These are phyloP conservation scores for Zangia roseola DNA, from an alignment of 768 basidiomycete species.

Conservation along the genomic window DNA sequence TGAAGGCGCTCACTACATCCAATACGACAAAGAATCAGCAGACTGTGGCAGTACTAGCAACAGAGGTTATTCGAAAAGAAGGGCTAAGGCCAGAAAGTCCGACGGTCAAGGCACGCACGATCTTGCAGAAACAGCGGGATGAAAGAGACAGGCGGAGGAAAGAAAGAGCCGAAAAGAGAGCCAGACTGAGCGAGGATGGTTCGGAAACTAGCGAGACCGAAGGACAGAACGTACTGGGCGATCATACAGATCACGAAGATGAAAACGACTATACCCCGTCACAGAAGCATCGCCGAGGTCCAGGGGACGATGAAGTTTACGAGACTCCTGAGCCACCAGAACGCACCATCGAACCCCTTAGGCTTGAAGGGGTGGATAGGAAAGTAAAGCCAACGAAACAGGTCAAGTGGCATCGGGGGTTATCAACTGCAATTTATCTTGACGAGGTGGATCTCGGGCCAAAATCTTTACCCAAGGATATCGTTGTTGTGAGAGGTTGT, in stretches of 20 bases:
- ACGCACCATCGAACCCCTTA: slow-evolving; percentile 40
- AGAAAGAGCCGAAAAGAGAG: slow-evolving; percentile 60
- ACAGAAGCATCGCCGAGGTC: slow-evolving; percentile 54
- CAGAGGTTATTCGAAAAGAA: slow-evolving; percentile 65
- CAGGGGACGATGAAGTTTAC: slow-evolving; percentile 84
- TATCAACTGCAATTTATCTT: slow-evolving; percentile 59
- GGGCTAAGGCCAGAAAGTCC: slow-evolving; percentile 79
- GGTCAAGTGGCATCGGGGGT: slow-evolving; percentile 77
- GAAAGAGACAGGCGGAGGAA: slow-evolving; percentile 52
- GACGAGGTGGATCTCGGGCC: slow-evolving; percentile 60
- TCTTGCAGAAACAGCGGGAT: slow-evolving; percentile 65
- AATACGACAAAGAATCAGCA: slow-evolving; percentile 76
- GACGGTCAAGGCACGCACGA: slow-evolving; percentile 67
- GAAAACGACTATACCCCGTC: slow-evolving; percentile 26
- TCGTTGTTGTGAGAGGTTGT: slow-evolving; percentile 56
- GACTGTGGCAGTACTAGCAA: slow-evolving; percentile 61
- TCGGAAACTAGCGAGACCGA: slow-evolving; percentile 28
- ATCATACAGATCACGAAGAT: slow-evolving; percentile 18
- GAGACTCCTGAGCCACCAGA: slow-evolving; percentile 56
- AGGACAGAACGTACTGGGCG: slow-evolving; percentile 21
- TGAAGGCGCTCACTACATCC: slow-evolving; percentile 66
- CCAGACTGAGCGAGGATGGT: slow-evolving; percentile 43
- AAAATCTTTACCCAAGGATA: slow-evolving; percentile 42
- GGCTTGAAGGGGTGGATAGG: slow-evolving; percentile 35
- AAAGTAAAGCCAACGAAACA: slow-evolving; percentile 42